phyloP scores from a whole-genome alignment of 1,284 basidiomycete species.

The Caloboletus inedulis region DNA sequence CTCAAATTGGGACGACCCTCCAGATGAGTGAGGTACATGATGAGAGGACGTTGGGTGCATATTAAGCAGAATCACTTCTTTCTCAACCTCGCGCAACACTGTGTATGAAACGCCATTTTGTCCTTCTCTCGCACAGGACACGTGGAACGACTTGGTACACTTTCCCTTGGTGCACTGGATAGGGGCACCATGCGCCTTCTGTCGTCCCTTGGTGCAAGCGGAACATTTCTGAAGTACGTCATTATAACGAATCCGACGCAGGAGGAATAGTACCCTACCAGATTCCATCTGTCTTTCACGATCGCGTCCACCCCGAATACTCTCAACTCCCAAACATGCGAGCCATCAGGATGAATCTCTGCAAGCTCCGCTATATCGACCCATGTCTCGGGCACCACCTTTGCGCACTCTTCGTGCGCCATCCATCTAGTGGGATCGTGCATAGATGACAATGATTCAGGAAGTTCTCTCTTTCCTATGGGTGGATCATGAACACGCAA shows the following conservation, averaged over 20 bases:
- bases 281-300: constrained; percentile 84
- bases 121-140: constrained; percentile 79
- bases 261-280: constrained; percentile 54
- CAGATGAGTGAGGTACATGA: constrained; percentile 21
- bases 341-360: constrained; percentile 29
- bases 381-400: constrained; percentile 82
- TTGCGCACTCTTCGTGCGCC: constrained; percentile 77
- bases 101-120: constrained; percentile 56
- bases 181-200: constrained; percentile 81
- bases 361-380: constrained; percentile 61
- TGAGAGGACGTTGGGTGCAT: constrained; percentile 18
- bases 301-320: constrained; percentile 84
- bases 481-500: constrained; percentile 71
- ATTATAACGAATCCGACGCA: constrained; percentile 6
- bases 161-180: constrained; percentile 94
- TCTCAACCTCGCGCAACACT: constrained; percentile 67
- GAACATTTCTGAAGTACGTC: constrained; percentile 72
- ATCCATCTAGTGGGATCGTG: constrained; percentile 49
- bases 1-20: constrained; percentile 5
- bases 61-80: constrained; percentile 66
- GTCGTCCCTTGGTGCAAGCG: constrained; percentile 66
- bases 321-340: constrained; percentile 46
- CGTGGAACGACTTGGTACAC: constrained; percentile 91
- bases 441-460: constrained; percentile 32
- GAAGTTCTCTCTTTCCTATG: constrained; percentile 47